Percentiles rank a stretch among this genome's conserved stretches.
Evolutionary conservation across 805 yeast species (phyloP).

Genomic region (Ogataea nitratoaversa): DNA sequence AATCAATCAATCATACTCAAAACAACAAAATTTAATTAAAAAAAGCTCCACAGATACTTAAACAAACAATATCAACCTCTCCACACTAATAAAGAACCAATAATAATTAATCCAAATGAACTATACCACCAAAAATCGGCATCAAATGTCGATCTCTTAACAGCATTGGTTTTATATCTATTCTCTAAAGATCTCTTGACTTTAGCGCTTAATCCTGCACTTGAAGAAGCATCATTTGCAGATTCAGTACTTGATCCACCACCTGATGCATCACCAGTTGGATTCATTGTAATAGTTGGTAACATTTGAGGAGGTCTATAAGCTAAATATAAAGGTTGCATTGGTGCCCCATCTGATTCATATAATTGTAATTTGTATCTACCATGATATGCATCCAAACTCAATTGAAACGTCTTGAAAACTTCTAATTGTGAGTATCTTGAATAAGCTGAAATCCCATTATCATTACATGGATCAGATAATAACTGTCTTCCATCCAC

Average conservation of each 20-base stretch:
- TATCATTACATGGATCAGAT: slow-evolving; percentile 78
- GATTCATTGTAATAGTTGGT: slow-evolving; percentile 88
- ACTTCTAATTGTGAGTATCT: slow-evolving; percentile 68
- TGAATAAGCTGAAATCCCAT: slow-evolving; percentile 56
- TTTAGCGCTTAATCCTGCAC: slow-evolving; percentile 32
- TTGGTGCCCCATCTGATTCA: slow-evolving; percentile 71
- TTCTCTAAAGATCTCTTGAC: slow-evolving; percentile 77
- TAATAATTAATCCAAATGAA: slow-evolving; percentile 37
- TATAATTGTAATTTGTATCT: slow-evolving; percentile 68
- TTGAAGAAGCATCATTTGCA: slow-evolving; percentile 6
- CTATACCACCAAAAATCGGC: slow-evolving; percentile 55
- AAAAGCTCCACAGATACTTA: not conserved
- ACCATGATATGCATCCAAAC: slow-evolving; percentile 79
- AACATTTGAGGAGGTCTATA: slow-evolving; percentile 95
- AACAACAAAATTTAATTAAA: not conserved
- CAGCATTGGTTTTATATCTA: slow-evolving; percentile 73
- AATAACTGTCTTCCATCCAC: slow-evolving; percentile 92
- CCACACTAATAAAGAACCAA: slow-evolving; percentile 29
- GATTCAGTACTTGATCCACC: slow-evolving; percentile 28
- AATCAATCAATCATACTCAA: not conserved
- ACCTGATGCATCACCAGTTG: slow-evolving; percentile 43
- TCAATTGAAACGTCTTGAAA: slow-evolving; percentile 54
- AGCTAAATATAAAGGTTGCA: slow-evolving; percentile 88
- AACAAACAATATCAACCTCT: slow-evolving; percentile 9
- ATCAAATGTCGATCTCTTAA: slow-evolving; percentile 35